A percentile compares a stretch with the other conserved stretches of the same genome.
Evolutionary conservation across 192 early-diverging fungal genomes (phyloP).

Genomic region (Diversispora epigaea): DNA sequence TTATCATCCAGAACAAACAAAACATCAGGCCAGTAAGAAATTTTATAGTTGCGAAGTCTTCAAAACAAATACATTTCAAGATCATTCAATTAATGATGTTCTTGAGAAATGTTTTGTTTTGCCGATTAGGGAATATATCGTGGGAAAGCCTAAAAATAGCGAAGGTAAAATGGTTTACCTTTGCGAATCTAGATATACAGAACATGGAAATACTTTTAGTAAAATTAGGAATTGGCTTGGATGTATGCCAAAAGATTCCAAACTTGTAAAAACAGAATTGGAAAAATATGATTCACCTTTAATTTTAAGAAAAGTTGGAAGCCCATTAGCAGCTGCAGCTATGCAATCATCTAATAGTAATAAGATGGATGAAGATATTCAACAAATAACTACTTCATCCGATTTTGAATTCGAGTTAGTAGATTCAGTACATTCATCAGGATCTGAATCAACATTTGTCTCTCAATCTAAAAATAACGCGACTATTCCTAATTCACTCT

Average conservation of each 20-base stretch:
- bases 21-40: constrained; percentile 51
- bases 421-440: constrained; percentile 33
- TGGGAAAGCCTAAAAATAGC: constrained; percentile 46
- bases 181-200: constrained; percentile 66
- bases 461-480: too few species aligned
- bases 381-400: neutral
- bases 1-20: constrained; percentile 67
- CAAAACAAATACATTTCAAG: constrained; percentile 56
- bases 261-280: constrained; percentile 40
- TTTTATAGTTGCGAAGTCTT: constrained; percentile 70
- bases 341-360: constrained; percentile 19
- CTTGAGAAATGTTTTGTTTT: constrained; percentile 63
- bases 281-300: constrained; percentile 37
- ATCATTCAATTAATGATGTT: constrained; percentile 55
- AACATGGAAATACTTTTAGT: constrained; percentile 49
- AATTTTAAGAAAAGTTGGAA: constrained; percentile 38
- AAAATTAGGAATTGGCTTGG: constrained; percentile 69
- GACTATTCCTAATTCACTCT: too few species aligned
- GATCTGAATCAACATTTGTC: constrained; percentile 24
- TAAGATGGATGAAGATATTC: neutral
- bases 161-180: constrained; percentile 58
- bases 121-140: constrained; percentile 55
- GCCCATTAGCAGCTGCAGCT: constrained; percentile 31
- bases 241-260: constrained; percentile 50
- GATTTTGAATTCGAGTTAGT: constrained; percentile 13